Evolutionary conservation across 2,329 filamentous ascomycete genomes (phyloP).

Genomic region (Ascochyta clinopodiicola): DNA sequence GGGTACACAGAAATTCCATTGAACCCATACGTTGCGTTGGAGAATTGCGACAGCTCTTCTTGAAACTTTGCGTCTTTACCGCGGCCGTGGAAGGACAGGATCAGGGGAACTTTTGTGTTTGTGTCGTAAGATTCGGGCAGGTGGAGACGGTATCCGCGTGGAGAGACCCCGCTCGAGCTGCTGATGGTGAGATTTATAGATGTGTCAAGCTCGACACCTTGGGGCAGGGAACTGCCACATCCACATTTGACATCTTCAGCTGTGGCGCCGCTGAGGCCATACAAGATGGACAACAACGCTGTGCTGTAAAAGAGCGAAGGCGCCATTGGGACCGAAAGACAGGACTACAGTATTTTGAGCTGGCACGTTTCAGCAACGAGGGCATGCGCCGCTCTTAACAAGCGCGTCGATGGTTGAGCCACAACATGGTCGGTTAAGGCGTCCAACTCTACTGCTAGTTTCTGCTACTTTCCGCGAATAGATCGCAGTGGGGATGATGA

Average conservation of each 20-base stretch:
- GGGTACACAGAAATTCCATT: constrained; percentile 56
- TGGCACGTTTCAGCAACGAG: neutral
- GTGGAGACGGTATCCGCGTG: constrained; percentile 48
- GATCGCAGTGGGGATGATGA: neutral
- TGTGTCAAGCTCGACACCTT: constrained; percentile 26
- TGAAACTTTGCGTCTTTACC: constrained; percentile 47
- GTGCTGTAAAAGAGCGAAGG: neutral
- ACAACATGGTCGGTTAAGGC: constrained; percentile 8
- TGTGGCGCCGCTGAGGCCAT: neutral
- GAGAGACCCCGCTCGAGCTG: constrained; percentile 36
- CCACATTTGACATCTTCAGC: constrained; percentile 11
- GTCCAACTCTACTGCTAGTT: constrained; percentile 11
- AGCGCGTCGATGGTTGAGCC: neutral
- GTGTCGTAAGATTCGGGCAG: constrained; percentile 50
- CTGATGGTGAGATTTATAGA: constrained; percentile 34
- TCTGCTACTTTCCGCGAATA: constrained; percentile 1
- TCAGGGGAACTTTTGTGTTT: constrained; percentile 49
- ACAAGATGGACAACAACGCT: neutral
- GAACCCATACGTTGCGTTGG: constrained; percentile 52
- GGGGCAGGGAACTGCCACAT: constrained; percentile 27
- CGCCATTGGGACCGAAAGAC: neutral
- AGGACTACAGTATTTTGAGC: neutral
- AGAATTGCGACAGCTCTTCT: constrained; percentile 55
- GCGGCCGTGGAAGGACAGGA: constrained; percentile 59
- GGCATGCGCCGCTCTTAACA: constrained; percentile 5